Percentiles rank a stretch among this genome's conserved stretches.
phyloP scores from a whole-genome alignment of 2,329 filamentous ascomycete genomes.

The Cytospora leucostoma region DNA sequence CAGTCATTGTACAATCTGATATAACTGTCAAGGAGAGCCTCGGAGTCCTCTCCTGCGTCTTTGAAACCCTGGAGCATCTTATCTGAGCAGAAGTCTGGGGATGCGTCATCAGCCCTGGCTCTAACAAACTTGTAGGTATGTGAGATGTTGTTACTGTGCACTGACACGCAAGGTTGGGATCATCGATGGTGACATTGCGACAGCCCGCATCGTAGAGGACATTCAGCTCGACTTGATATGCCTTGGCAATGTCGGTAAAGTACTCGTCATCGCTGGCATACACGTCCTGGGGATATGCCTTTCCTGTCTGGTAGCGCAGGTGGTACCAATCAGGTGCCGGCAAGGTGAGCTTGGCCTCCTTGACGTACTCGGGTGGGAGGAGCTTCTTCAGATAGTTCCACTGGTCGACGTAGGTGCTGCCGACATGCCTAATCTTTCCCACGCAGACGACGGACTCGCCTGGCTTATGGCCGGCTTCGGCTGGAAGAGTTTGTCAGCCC shows the following conservation, averaged over 20 bases:
- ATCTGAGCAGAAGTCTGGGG: slow-evolving; percentile 65
- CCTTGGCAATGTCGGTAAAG: slow-evolving; percentile 53
- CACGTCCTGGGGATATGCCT: slow-evolving; percentile 50
- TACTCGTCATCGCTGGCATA: slow-evolving; percentile 51
- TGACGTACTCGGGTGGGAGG: slow-evolving; percentile 61
- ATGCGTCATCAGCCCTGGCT: neutral
- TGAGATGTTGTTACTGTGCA: too few species aligned
- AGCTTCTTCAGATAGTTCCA: slow-evolving; percentile 45
- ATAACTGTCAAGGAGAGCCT: slow-evolving; percentile 68
- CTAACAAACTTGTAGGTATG: neutral
- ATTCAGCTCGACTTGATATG: slow-evolving; percentile 50
- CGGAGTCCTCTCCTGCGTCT: slow-evolving; percentile 60
- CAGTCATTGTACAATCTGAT: slow-evolving; percentile 74
- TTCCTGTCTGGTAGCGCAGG: slow-evolving; percentile 50
- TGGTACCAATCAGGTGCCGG: slow-evolving; percentile 66
- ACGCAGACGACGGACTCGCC: slow-evolving; percentile 49
- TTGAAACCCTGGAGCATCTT: slow-evolving; percentile 62
- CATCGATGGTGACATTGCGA: slow-evolving; percentile 59
- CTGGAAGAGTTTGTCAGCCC: slow-evolving; percentile 29
- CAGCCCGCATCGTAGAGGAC: slow-evolving; percentile 52
- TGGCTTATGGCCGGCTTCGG: slow-evolving; percentile 48
- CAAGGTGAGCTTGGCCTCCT: slow-evolving; percentile 65
- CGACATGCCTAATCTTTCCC: slow-evolving; percentile 49
- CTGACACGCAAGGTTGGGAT: slow-evolving; percentile 57
- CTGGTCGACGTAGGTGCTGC: slow-evolving; percentile 46